Evolutionary conservation across 148 eudicot species (phyloP).

Genomic region (Amaranthus palmeri): DNA sequence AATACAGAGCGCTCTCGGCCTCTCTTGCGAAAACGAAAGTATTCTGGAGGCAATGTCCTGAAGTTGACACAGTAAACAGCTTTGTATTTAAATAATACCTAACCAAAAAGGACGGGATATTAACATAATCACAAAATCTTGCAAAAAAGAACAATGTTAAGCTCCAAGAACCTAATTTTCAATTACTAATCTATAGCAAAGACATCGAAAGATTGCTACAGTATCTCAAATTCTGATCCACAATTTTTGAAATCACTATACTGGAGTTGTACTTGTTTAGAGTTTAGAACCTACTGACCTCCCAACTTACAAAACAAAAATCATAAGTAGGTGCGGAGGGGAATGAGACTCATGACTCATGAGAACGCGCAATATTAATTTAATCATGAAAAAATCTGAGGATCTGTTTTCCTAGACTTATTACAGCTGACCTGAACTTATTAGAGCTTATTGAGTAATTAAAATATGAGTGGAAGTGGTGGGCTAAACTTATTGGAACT

Average conservation of each 20-base stretch:
- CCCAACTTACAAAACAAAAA: not conserved
- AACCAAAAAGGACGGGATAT: not conserved
- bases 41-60: conserved; percentile 83
- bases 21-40: conserved; percentile 72
- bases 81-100: not conserved
- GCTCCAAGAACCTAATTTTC: not conserved
- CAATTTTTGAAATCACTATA: not conserved
- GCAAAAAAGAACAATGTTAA: not conserved
- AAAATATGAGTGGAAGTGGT: no score
- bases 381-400: no score
- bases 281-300: no score
- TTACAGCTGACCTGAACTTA: no score
- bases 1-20: conserved; percentile 82
- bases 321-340: not conserved
- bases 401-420: no score
- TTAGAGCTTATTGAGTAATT: no score
- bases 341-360: no score
- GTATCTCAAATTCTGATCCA: not conserved
- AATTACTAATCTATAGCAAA: not conserved
- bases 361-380: no score
- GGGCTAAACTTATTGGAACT: no score
- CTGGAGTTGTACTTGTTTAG: no score
- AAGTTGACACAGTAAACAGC: not conserved
- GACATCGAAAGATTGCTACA: not conserved
- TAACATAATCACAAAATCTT: not conserved